Conservation (phyloP, 2,329 filamentous ascomycete species). For the Pseudogymnoascus verrucosus region DNA sequence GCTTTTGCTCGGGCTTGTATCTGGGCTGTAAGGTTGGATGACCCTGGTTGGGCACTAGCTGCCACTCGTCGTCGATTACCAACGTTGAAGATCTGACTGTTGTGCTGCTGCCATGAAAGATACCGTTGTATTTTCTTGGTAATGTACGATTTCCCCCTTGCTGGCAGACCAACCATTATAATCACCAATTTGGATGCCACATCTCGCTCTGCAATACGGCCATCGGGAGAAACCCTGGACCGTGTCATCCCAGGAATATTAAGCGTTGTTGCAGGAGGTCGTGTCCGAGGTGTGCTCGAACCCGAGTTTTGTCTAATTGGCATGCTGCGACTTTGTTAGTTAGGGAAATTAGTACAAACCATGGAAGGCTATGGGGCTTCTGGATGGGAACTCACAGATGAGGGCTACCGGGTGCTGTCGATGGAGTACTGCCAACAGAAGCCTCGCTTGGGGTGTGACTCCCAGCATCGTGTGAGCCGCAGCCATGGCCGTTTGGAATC, state of each 20-base stretch:
- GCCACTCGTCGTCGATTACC: constrained; percentile 81
- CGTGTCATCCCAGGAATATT: constrained; percentile 95
- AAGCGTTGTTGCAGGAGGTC: constrained; percentile 82
- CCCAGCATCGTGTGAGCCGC: not conserved
- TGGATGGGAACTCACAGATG: constrained; percentile 4
- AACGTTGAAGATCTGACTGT: constrained; percentile 94
- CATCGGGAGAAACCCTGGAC: constrained; percentile 91
- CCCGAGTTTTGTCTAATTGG: constrained; percentile 67
- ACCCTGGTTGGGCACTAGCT: constrained; percentile 45
- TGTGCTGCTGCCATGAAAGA: constrained; percentile 94
- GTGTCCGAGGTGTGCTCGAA: constrained; percentile 66
- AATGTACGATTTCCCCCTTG: constrained; percentile 95
- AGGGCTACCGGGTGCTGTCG: not conserved
- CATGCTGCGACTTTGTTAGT: constrained; percentile 37
- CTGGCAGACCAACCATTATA: constrained; percentile 94
- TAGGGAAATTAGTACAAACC: not conserved
- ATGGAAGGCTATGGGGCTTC: not conserved
- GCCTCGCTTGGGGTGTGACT: constrained; percentile 1
- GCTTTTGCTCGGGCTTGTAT: constrained; percentile 20
- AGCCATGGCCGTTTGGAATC: constrained; percentile 4
- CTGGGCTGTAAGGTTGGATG: not conserved
- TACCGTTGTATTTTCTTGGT: constrained; percentile 97
- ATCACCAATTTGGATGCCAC: constrained; percentile 95
- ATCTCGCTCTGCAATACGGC: constrained; percentile 86
- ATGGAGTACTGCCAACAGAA: not conserved